These are phyloP conservation scores for Colletotrichum lupini DNA, from an alignment of 2,329 filamentous ascomycete genomes.

Conservation along the genomic window DNA sequence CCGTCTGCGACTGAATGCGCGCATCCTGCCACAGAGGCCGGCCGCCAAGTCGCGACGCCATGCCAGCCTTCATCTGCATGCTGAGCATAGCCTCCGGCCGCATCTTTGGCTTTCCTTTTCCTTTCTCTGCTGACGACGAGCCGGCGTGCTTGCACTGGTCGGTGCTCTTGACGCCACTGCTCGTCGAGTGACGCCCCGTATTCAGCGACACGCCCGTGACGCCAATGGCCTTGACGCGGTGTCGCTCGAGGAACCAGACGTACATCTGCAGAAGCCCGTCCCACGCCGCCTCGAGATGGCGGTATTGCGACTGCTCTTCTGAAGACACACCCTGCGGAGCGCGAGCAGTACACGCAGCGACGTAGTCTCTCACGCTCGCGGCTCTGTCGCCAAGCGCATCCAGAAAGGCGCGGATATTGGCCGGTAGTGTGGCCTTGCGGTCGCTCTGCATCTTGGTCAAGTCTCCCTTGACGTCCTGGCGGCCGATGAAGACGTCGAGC, in stretches of 20 bases:
- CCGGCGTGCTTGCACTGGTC: conserved; percentile 7
- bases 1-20: conserved; percentile 12
- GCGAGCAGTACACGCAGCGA: background rate
- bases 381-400: conserved; percentile 18
- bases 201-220: conserved; percentile 23
- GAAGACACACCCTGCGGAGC: background rate
- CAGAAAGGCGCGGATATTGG: conserved; percentile 24
- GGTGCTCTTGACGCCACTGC: conserved; percentile 28
- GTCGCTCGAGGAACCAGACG: conserved; percentile 30
- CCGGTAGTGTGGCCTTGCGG: conserved; percentile 21
- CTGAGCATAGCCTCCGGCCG: conserved; percentile 32
- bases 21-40: conserved; percentile 29
- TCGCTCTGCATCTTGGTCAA: conserved; percentile 27
- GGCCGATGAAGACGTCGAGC: conserved; percentile 25
- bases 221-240: conserved; percentile 32
- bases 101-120: conserved; percentile 3
- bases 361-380: conserved; percentile 22
- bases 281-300: conserved; percentile 25
- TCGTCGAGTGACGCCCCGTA: conserved; percentile 28
- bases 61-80: conserved; percentile 33
- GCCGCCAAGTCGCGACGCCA: conserved; percentile 25
- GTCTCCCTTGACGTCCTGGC: conserved; percentile 21
- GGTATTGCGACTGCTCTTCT: conserved; percentile 8
- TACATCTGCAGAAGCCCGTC: conserved; percentile 28
- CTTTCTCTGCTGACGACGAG: background rate